Evolutionary conservation across 306 rosid genomes (phyloP), one percentile per base, ranked within the genome.

Genomic region (Cotoneaster glaucophyllus): DNA sequence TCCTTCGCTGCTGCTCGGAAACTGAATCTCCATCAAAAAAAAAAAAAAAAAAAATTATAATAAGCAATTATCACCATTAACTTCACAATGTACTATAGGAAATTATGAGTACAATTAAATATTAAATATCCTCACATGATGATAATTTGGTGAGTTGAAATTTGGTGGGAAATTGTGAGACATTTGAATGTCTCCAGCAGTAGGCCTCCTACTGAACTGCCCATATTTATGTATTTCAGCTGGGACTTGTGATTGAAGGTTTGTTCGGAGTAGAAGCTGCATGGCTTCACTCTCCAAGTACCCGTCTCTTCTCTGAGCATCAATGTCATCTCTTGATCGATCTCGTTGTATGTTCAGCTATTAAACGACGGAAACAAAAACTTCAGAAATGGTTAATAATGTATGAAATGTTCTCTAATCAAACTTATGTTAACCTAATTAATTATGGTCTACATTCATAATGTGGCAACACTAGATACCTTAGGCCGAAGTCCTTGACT

Each of bases 1-100:
- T 6, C 90, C 94, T 21, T 81, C 87, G 70, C 80, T 74, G 79
- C 95, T 86, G 89, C 97, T 82, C 2, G 90, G 80, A 76, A 80
- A 84, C 86, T 89, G 83, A 86, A 76, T 71, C 86, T 67, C 4
- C 14, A 43, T n/a, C 7, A 28, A 13, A 12, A 43, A 41, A 2
- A 56, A 53, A 19, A 48, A 9, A 8, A 22, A 34, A 1, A 32
- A 32, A 32, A 32, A 31, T 4, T 5, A 7, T 21, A n/a, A 73
- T 26, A 2, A 37, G 32, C 44, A 10, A 11, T 6, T 31, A 9
- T 3, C 2, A 56, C 2, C 43, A 15, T 17, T 3, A 25, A 22
- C 31, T 11, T 24, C 29, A 11, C 31, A 59, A 59, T 59, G 54
- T 48, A 48, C 54, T 17, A 7, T 3, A 26, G 21, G 32, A 61